These are phyloP conservation scores for Monosporascus ibericus DNA, from an alignment of 2,329 filamentous ascomycete species.

Conservation along the genomic window DNA sequence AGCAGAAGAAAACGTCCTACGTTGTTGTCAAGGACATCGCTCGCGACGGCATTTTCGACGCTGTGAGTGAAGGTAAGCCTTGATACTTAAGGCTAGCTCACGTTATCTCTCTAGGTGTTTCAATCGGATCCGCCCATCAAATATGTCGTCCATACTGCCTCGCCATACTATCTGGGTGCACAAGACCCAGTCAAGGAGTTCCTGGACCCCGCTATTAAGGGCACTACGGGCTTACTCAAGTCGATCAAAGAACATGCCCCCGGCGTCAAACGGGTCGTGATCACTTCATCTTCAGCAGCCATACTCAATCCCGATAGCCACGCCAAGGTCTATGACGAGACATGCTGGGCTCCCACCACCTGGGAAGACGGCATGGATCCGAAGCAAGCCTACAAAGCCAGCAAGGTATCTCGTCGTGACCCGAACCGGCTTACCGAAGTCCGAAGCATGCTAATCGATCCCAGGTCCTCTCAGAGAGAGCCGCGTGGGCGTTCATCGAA, in stretches of 20 bases:
- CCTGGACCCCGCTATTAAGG: constrained; percentile 49
- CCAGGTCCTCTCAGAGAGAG: constrained; percentile 59
- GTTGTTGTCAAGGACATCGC: constrained; percentile 68
- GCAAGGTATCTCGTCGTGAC: constrained; percentile 34
- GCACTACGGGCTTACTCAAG: constrained; percentile 42
- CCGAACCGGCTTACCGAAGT: background rate
- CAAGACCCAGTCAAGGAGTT: constrained; percentile 42
- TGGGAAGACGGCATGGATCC: constrained; percentile 29
- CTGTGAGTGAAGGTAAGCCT: constrained; percentile 25
- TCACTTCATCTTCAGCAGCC: constrained; percentile 42
- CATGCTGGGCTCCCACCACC: constrained; percentile 30
- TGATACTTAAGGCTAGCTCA: background rate
- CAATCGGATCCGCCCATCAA: constrained; percentile 52
- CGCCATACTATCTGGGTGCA: constrained; percentile 65
- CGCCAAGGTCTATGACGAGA: constrained; percentile 33
- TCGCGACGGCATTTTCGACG: constrained; percentile 61
- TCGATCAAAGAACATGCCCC: constrained; percentile 38
- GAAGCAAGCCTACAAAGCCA: constrained; percentile 27
- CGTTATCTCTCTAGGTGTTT: constrained; percentile 24
- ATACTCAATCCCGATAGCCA: constrained; percentile 33
- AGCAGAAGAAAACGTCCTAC: constrained; percentile 35
- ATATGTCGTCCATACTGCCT: constrained; percentile 68
- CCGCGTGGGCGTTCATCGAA: constrained; percentile 59
- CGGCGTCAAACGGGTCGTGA: constrained; percentile 57
- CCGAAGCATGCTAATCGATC: constrained; percentile 2